Evolutionary conservation across 257 asterid species (phyloP).

Genomic region (Coffea canephora): DNA sequence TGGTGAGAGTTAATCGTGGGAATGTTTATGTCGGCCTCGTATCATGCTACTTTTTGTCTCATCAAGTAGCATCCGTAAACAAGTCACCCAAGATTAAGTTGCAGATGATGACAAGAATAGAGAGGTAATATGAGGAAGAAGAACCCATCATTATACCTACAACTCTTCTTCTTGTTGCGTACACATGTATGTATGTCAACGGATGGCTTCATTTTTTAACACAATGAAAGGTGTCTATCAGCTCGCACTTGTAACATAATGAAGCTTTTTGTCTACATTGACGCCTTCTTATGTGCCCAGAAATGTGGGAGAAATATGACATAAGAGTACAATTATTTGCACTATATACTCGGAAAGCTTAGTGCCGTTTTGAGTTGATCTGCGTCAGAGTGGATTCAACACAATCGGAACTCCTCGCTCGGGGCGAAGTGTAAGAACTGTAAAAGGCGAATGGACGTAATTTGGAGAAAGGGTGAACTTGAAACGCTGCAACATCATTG

Average conservation of each 20-base stretch:
- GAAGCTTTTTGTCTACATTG: no score
- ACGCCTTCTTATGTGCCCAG: no score
- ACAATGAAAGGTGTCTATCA: no score
- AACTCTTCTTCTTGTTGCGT: no score
- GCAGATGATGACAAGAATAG: background rate
- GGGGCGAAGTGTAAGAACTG: slow-evolving; percentile 16
- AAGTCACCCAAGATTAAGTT: background rate
- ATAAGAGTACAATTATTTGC: background rate
- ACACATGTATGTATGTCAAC: no score
- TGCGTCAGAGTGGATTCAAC: slow-evolving; percentile 9
- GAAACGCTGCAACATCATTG: slow-evolving; percentile 24
- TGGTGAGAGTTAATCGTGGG: background rate
- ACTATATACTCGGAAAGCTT: background rate
- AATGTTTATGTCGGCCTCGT: background rate
- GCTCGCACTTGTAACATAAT: no score
- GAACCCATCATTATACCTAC: no score
- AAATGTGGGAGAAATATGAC: no score
- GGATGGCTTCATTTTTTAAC: no score
- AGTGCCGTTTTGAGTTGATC: background rate
- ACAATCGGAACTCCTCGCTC: slow-evolving; percentile 22
- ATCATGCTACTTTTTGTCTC: background rate
- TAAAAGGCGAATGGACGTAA: slow-evolving; percentile 17
- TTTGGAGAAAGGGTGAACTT: slow-evolving; percentile 11
- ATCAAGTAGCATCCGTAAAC: background rate
- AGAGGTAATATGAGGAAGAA: background rate